A percentile compares a stretch with the other conserved stretches of the same genome.
Evolutionary conservation across 441 rosid species (phyloP).

Genomic region (Eutrema salsugineum): DNA sequence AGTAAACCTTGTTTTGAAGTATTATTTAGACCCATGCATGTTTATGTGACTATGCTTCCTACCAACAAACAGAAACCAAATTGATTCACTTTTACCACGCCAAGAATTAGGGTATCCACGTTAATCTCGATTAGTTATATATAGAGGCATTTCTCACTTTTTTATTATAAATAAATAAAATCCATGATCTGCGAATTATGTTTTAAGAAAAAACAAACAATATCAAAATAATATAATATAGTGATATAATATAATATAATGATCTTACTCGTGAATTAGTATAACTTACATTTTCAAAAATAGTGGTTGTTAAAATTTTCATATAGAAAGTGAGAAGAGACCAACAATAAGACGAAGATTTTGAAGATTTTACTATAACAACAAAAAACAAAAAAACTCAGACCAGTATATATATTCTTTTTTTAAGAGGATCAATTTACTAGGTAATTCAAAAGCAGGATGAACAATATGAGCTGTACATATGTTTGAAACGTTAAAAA

Average conservation of each 20-base stretch:
- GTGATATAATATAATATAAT: too few species aligned
- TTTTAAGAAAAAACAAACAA: background rate
- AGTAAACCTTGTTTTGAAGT: background rate
- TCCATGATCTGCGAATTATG: background rate
- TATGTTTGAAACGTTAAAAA: too few species aligned
- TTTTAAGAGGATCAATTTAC: too few species aligned
- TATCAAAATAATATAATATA: background rate
- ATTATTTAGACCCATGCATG: constrained; percentile 31
- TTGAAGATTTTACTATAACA: too few species aligned
- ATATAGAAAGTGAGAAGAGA: background rate
- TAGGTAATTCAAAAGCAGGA: too few species aligned
- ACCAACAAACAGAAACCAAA: constrained; percentile 22
- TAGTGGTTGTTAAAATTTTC: background rate
- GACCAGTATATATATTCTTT: too few species aligned
- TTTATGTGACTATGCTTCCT: constrained; percentile 25
- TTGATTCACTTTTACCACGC: background rate
- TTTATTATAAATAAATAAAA: background rate
- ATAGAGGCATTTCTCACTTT: background rate
- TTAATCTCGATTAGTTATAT: background rate
- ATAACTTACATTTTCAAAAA: background rate
- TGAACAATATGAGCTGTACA: too few species aligned
- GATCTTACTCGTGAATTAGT: background rate
- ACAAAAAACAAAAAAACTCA: too few species aligned
- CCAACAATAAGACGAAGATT: background rate
- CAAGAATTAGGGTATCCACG: background rate